phyloP scores from a whole-genome alignment of 768 basidiomycete species.

The Pulveroboletus ravenelii region DNA sequence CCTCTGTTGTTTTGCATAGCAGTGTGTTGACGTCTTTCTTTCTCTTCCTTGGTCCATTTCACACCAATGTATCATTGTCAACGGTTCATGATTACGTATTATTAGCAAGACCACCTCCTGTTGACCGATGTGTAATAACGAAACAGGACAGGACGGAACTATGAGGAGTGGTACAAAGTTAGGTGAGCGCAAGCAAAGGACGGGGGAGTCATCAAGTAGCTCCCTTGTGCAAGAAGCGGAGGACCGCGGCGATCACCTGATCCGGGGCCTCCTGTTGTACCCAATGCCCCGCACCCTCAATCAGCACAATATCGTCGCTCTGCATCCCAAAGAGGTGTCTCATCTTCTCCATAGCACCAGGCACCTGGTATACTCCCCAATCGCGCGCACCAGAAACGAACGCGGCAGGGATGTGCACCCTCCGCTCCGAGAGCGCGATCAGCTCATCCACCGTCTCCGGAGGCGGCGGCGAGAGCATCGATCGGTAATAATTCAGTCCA shows the following conservation, averaged over 20 bases:
- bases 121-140: slow-evolving; percentile 14
- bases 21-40: neutral
- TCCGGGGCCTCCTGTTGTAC: slow-evolving; percentile 53
- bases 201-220: neutral
- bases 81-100: slow-evolving; percentile 15
- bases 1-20: slow-evolving; percentile 27
- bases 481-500: slow-evolving; percentile 56
- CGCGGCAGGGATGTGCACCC: slow-evolving; percentile 49
- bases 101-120: slow-evolving; percentile 11
- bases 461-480: slow-evolving; percentile 30
- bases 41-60: slow-evolving; percentile 11
- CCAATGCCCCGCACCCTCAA: slow-evolving; percentile 61
- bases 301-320: slow-evolving; percentile 45
- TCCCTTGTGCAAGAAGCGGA: slow-evolving; percentile 36
- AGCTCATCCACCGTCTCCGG: slow-evolving; percentile 37
- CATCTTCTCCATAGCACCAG: slow-evolving; percentile 47
- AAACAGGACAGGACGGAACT: neutral
- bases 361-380: slow-evolving; percentile 58
- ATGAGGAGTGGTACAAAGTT: neutral
- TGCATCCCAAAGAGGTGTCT: slow-evolving; percentile 28
- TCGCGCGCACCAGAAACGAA: slow-evolving; percentile 53
- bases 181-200: neutral
- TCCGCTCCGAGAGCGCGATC: slow-evolving; percentile 41
- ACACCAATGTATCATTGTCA: slow-evolving; percentile 22
- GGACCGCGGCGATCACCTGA: slow-evolving; percentile 37